These are phyloP conservation scores for Pugionium dolabratum DNA, from an alignment of 345 rosid genomes.

Conservation along the genomic window DNA sequence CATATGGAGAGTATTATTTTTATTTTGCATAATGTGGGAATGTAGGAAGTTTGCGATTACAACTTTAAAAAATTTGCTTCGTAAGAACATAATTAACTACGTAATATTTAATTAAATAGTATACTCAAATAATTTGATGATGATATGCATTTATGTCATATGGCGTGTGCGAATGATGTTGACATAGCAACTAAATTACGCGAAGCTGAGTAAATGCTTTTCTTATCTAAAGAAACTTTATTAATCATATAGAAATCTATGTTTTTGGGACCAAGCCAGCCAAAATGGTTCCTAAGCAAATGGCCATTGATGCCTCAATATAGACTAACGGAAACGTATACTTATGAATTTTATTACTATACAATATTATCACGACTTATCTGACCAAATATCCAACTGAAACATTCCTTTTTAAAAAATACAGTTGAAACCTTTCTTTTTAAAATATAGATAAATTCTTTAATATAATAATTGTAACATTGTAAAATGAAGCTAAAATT, in stretches of 20 bases:
- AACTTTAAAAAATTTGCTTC: no score
- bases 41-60: not conserved
- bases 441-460: not conserved
- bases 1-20: no score
- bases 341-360: not conserved
- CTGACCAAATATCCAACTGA: not conserved
- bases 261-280: constrained; percentile 31
- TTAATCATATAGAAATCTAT: constrained; percentile 23
- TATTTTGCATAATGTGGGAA: no score
- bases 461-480: not conserved
- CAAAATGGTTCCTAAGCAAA: constrained; percentile 18
- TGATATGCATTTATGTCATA: constrained; percentile 13
- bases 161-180: constrained; percentile 21
- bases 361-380: not conserved
- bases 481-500: constrained; percentile 6
- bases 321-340: not conserved
- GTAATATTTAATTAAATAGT: not conserved
- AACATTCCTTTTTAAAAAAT: not conserved
- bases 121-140: not conserved
- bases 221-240: constrained; percentile 13
- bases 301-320: constrained; percentile 16
- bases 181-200: constrained; percentile 26
- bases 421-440: no score
- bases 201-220: constrained; percentile 27
- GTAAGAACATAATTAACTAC: no score